Conservation (phyloP, 805 yeast species). For the Candida ficus region DNA sequence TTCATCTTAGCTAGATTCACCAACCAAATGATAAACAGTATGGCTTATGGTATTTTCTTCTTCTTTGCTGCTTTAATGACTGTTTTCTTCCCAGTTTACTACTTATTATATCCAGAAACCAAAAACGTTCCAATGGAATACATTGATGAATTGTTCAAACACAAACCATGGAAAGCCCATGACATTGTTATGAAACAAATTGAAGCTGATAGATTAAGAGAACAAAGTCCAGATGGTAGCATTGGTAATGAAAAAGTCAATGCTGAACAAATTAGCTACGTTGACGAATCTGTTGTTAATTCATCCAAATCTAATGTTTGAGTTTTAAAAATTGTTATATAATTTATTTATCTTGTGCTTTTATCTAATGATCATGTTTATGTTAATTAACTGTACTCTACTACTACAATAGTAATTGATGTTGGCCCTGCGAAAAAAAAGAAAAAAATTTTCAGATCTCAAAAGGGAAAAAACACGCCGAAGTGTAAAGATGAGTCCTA, state of each 20-base stretch:
- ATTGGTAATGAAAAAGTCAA: neutral
- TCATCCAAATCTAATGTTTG: neutral
- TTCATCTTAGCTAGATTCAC: slow-evolving; percentile 44
- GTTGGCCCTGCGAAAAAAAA: too few relatives aligned
- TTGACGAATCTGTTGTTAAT: neutral
- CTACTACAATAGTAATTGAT: too few relatives aligned
- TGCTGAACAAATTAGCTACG: neutral
- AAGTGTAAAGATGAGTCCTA: too few relatives aligned
- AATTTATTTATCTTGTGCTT: too few relatives aligned
- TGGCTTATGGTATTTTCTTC: slow-evolving; percentile 41
- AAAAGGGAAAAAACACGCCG: too few relatives aligned
- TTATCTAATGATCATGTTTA: too few relatives aligned
- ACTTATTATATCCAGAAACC: slow-evolving; percentile 41
- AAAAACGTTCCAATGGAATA: slow-evolving; percentile 42
- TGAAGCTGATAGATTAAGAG: neutral
- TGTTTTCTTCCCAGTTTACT: slow-evolving; percentile 34
- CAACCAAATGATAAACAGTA: slow-evolving; percentile 36
- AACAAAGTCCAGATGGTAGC: neutral
- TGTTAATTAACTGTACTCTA: too few relatives aligned
- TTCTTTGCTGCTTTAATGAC: slow-evolving; percentile 24
- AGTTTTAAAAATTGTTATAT: too few relatives aligned
- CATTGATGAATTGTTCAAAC: slow-evolving; percentile 29
- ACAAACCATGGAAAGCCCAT: slow-evolving; percentile 20
- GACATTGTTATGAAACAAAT: neutral
- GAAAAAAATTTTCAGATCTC: too few relatives aligned